phyloP scores from a whole-genome alignment of 352 stramenopile genomes.

The Thraustotheca clavata region DNA sequence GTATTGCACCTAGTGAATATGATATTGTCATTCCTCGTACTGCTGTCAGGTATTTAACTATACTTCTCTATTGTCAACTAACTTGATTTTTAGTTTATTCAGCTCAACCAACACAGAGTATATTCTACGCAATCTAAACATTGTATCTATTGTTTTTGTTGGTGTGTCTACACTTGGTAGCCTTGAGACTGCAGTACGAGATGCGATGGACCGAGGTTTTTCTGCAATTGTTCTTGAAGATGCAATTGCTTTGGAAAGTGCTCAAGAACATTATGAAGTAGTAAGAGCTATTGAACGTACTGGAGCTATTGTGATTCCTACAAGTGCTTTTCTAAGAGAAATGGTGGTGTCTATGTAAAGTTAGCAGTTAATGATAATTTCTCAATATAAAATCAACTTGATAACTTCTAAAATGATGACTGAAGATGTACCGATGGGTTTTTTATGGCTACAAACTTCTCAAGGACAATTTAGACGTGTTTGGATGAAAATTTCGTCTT shows the following conservation, averaged over 20 bases:
- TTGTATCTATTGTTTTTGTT: constrained; percentile 78
- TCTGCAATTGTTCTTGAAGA: constrained; percentile 79
- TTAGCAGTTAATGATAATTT: no score
- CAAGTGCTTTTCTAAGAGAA: constrained; percentile 25
- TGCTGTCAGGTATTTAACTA: constrained; percentile 51
- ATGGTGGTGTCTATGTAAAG: no score
- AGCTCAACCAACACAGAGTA: constrained; percentile 85
- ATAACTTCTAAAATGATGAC: no score
- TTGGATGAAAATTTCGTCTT: constrained; percentile 10
- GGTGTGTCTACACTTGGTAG: constrained; percentile 79
- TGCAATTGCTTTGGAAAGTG: constrained; percentile 30
- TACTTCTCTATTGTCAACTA: neutral
- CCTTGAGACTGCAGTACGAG: constrained; percentile 69
- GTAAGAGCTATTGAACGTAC: constrained; percentile 23
- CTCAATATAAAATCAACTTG: no score
- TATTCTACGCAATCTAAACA: constrained; percentile 75
- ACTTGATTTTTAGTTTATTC: constrained; percentile 50
- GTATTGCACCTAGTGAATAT: constrained; percentile 36
- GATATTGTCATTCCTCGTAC: constrained; percentile 84
- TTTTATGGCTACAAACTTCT: no score
- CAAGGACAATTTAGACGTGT: no score
- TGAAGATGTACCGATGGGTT: no score
- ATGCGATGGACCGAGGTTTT: constrained; percentile 82
- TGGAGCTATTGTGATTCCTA: constrained; percentile 20
- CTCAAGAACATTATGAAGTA: constrained; percentile 20